Evolutionary conservation across 495 filamentous ascomycete species (phyloP), one percentile per base, ranked within the genome.

Genomic region (Hyaloscypha bicolor): DNA sequence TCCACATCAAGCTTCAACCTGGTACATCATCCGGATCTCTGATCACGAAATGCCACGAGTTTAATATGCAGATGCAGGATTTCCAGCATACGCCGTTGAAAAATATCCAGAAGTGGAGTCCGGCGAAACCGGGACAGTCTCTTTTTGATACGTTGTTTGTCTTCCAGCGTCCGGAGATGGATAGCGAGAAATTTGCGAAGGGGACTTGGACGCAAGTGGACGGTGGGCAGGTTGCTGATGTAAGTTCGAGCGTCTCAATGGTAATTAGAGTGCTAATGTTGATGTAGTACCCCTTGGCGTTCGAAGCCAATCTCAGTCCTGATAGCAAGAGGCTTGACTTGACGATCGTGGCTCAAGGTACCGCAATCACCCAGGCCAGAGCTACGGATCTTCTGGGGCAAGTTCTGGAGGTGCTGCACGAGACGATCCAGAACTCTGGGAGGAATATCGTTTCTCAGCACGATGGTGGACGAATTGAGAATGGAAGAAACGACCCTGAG

Each of bases 111-210:
- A 91, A 91, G 77, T 87, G 93, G 90, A 71, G 80, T 76, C 68
- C 76, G 69, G 78, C 79, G 74, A 76, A 84, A 55, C 66, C 81
- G 55, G 81, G 86, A 55, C 76, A 84, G 69, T 75, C 82, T 58
- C 73, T 97, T 30, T 96, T 97, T 70, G 93, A 97, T 71, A 90
- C 85, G 0, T 79, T 98, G 6, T 96, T 97, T 72, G 90, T 93
- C 0, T 97, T 96, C 70, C 90, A 96, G 71, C 86, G 86, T 74
- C 75, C 76, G 35, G 64, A 69, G 33, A 62, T 70, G n/a, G 73
- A 74, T 6, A 67, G 69, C 45, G 66, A 62, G 6, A 69, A n/a
- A 14, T 66, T 68, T 64, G 64, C 62, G 14, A 42, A 61, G 11
- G 61, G 75, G 2, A 71, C 91, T 2, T 93, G 91, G 89, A 78